A percentile compares a stretch with the other conserved stretches of the same genome.
Evolutionary conservation across 441 rosid genomes (phyloP).

Genomic region (Adansonia madagascariensis): DNA sequence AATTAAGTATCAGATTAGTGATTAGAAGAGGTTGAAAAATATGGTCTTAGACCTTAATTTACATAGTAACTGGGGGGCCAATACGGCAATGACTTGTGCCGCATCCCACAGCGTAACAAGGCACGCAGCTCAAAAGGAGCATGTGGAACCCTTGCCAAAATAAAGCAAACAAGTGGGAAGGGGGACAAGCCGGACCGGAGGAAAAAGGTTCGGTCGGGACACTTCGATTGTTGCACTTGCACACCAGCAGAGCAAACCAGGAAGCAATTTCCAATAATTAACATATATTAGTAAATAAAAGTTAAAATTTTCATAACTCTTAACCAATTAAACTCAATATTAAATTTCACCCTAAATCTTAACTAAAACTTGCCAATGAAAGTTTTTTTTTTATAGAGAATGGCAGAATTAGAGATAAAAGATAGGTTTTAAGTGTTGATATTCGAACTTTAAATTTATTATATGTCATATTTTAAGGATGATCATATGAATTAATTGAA

Average conservation of each 20-base stretch:
- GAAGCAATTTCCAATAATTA: slow-evolving; percentile 30
- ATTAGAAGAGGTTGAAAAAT: neutral
- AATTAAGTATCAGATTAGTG: neutral
- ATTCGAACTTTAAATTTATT: too few species aligned
- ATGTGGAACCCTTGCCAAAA: slow-evolving; percentile 52
- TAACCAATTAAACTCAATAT: neutral
- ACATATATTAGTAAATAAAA: neutral
- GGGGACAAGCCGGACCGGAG: slow-evolving; percentile 38
- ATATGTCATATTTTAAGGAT: too few species aligned
- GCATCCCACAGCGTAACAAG: neutral
- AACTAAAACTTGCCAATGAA: neutral
- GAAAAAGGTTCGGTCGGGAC: slow-evolving; percentile 49
- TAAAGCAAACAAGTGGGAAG: slow-evolving; percentile 25
- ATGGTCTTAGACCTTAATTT: neutral
- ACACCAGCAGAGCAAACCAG: slow-evolving; percentile 42
- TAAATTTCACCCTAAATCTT: neutral
- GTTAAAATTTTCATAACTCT: neutral
- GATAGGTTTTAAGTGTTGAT: too few species aligned
- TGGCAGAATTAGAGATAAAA: too few species aligned
- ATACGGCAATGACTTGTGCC: neutral
- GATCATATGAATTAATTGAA: too few species aligned
- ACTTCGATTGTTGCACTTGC: slow-evolving; percentile 35
- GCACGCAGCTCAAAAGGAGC: slow-evolving; percentile 41
- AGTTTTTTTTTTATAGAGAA: too few species aligned
- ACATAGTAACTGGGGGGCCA: neutral